phyloP scores from a whole-genome alignment of 768 basidiomycete species.

The Xerocomus spinulosus region DNA sequence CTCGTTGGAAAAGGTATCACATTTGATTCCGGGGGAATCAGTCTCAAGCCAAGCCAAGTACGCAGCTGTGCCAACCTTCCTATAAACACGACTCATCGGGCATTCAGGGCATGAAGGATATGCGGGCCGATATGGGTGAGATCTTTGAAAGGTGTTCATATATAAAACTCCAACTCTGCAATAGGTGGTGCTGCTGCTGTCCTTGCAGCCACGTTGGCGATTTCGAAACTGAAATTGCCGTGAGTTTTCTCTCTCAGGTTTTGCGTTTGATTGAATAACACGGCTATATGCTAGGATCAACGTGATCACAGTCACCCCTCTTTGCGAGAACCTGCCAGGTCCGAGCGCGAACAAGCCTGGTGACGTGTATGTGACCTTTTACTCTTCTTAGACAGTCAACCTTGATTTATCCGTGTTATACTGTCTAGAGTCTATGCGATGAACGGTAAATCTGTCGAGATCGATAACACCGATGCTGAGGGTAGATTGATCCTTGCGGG shows the following conservation, averaged over 20 bases:
- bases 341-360: slow-evolving; percentile 68
- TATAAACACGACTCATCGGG: neutral
- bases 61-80: slow-evolving; percentile 19
- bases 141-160: neutral
- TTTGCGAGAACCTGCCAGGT: slow-evolving; percentile 86
- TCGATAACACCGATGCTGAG: slow-evolving; percentile 87
- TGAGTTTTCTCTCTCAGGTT: slow-evolving; percentile 32
- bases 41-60: slow-evolving; percentile 70
- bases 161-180: neutral
- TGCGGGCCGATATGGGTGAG: slow-evolving; percentile 85
- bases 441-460: slow-evolving; percentile 86
- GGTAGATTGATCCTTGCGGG: slow-evolving; percentile 73
- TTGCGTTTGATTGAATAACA: neutral
- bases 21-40: slow-evolving; percentile 87
- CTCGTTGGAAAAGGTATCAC: slow-evolving; percentile 89
- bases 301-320: slow-evolving; percentile 64
- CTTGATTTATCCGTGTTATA: neutral
- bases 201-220: slow-evolving; percentile 65
- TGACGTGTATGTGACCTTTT: slow-evolving; percentile 55
- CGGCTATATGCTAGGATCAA: slow-evolving; percentile 51
- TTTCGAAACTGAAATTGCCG: slow-evolving; percentile 80
- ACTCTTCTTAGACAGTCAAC: neutral
- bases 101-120: slow-evolving; percentile 69
- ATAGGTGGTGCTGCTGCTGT: slow-evolving; percentile 80
- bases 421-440: slow-evolving; percentile 68